phyloP scores from a whole-genome alignment of 306 rosid genomes.

The Sicyos edulis region DNA sequence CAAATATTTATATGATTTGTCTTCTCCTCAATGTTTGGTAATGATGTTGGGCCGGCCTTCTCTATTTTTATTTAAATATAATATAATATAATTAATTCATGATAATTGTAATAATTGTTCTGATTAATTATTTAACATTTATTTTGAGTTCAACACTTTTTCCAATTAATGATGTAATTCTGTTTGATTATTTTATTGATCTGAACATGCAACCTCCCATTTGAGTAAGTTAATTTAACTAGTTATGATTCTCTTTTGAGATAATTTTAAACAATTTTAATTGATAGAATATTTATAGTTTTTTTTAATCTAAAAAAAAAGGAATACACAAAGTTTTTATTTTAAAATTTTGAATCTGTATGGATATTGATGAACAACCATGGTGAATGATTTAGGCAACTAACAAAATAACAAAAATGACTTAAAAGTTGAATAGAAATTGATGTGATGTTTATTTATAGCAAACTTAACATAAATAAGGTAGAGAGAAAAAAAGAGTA shows the following conservation, averaged over 20 bases:
- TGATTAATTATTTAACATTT: not conserved
- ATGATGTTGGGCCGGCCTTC: conserved; percentile 19
- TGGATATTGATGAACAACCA: no score
- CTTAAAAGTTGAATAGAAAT: no score
- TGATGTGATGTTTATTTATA: no score
- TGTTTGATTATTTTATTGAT: not conserved
- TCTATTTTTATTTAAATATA: not conserved
- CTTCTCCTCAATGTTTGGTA: not conserved
- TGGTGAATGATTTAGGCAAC: no score
- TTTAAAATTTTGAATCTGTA: no score
- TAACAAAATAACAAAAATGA: no score
- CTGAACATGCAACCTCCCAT: not conserved
- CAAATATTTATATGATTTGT: conserved; percentile 16
- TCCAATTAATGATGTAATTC: conserved; percentile 4
- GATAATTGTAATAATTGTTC: not conserved
- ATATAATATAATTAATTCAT: not conserved
- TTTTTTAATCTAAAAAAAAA: no score
- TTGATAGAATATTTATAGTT: not conserved
- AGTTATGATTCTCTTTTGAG: not conserved
- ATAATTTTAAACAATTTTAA: not conserved
- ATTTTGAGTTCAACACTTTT: not conserved
- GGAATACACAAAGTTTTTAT: not conserved
- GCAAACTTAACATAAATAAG: no score
- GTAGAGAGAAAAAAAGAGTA: no score
- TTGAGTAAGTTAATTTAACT: not conserved